Evolutionary conservation across 163 green algal genomes (phyloP), one percentile per base, ranked within the genome.

Genomic region (Chlorella variabilis): DNA sequence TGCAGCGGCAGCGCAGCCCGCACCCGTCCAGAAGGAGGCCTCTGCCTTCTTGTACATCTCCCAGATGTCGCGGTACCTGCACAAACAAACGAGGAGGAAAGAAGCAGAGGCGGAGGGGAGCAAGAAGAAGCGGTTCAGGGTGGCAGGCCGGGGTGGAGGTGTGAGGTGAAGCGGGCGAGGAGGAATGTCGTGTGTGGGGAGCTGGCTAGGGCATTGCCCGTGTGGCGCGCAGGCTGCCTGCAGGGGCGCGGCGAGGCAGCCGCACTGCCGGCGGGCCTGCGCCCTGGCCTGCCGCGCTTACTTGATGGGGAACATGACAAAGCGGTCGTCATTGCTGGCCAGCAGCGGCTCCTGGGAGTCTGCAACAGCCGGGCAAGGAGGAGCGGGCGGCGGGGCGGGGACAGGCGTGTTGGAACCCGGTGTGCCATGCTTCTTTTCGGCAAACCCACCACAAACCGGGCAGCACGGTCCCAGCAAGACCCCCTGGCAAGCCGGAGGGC

Each of bases 11-110:
- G n/a, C n/a, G n/a, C n/a, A n/a, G n/a, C 33, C 17, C 85, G 80
- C 73, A 93, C 87, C 94, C 25, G 96, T 99, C 96, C 96, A 99
- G 89, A 99, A 99, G 80, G 88, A 96, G 13, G 96, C 96, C 89
- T 98, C 96, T 5, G 95, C 95, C 89, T 98, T 97, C 90, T 98
- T 98, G 92, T 98, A 98, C 85, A 97, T 94, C 86, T 98, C 91
- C 95, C 95, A 98, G 39, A 98, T 90, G 15, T 87, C 81, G 11
- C 85, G 78, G 83, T 95, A 94, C 77, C 90, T 91, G 67, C 95
- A 54, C n/a, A n/a, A n/a, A n/a, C 90, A 4, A 79, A 87, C n/a
- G 27, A 6, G 48, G 33, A 34, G 31, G 70, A 91, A 2, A 25
- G 49, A 31, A 6, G 48, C 5, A 20, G 25, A 4, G 41, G n/a